Evolutionary conservation across 345 rosid species (phyloP).

Genomic region (Bruguiera parviflora): DNA sequence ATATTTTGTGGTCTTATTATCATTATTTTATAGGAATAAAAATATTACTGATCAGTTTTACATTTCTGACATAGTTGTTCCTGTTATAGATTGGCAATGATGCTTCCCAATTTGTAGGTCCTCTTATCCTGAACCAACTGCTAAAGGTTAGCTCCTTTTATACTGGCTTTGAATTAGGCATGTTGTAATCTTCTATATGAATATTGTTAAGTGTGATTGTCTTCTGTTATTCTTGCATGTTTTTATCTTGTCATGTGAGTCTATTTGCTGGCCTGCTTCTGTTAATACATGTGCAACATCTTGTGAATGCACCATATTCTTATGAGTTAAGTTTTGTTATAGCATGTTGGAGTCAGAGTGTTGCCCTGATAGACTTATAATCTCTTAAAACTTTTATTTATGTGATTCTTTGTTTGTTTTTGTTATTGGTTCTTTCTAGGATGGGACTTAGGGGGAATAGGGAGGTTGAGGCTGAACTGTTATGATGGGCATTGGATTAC

Average conservation of each 20-base stretch:
- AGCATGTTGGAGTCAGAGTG: neutral
- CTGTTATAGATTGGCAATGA: slow-evolving; percentile 76
- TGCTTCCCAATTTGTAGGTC: slow-evolving; percentile 92
- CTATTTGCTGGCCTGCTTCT: neutral
- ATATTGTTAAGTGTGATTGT: no score
- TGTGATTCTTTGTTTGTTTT: neutral
- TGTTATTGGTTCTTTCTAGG: neutral
- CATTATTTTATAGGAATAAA: no score
- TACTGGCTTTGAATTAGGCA: neutral
- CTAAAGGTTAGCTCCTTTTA: slow-evolving; percentile 56
- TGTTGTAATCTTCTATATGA: neutral
- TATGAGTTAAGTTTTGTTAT: neutral
- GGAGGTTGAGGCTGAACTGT: no score
- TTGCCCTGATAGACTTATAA: neutral
- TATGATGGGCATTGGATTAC: neutral
- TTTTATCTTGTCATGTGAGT: no score
- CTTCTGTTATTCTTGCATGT: no score
- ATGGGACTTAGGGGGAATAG: neutral
- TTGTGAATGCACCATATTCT: neutral
- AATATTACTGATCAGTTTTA: neutral
- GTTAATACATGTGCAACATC: neutral
- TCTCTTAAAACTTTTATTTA: neutral
- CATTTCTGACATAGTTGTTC: slow-evolving; percentile 13
- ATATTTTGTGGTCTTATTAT: no score
- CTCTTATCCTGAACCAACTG: slow-evolving; percentile 75